These are phyloP conservation scores for Leonotis leonurus DNA, from an alignment of 257 asterid species.

Conservation along the genomic window DNA sequence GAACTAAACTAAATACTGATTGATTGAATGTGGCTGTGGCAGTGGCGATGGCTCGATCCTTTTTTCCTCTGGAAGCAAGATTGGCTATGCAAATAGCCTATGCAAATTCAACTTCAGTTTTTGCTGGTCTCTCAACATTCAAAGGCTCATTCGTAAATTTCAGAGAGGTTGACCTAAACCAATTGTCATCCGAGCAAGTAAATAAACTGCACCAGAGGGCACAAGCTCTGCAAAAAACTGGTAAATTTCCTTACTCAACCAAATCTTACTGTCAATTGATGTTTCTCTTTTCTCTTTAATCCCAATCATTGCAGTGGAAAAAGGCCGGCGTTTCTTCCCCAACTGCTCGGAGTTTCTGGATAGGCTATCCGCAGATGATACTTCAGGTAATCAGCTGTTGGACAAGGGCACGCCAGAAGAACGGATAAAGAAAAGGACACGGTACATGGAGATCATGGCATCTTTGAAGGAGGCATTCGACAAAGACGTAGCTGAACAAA, in stretches of 20 bases:
- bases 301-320: too few relatives aligned
- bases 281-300: too few relatives aligned
- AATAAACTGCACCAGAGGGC: conserved; percentile 49
- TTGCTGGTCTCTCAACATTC: conserved; percentile 54
- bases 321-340: conserved; percentile 53
- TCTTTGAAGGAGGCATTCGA: conserved; percentile 55
- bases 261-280: too few relatives aligned
- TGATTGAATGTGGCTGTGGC: too few relatives aligned
- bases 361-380: conserved; percentile 51
- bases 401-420: conserved; percentile 61
- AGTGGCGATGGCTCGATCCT: conserved; percentile 71
- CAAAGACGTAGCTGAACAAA: conserved; percentile 48
- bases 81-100: conserved; percentile 70
- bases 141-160: too few relatives aligned
- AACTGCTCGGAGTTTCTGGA: conserved; percentile 67
- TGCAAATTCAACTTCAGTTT: conserved; percentile 54
- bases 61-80: conserved; percentile 62
- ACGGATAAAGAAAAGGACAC: conserved; percentile 40
- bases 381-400: conserved; percentile 36
- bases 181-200: conserved; percentile 60
- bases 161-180: too few relatives aligned
- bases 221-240: conserved; percentile 61
- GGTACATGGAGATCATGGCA: conserved; percentile 53
- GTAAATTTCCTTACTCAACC: conserved; percentile 29
- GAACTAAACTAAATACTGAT: too few relatives aligned